Evolutionary conservation across 169 alveolate genomes (phyloP), one percentile per base, ranked within the genome.

Genomic region (Plasmodium relictum): DNA sequence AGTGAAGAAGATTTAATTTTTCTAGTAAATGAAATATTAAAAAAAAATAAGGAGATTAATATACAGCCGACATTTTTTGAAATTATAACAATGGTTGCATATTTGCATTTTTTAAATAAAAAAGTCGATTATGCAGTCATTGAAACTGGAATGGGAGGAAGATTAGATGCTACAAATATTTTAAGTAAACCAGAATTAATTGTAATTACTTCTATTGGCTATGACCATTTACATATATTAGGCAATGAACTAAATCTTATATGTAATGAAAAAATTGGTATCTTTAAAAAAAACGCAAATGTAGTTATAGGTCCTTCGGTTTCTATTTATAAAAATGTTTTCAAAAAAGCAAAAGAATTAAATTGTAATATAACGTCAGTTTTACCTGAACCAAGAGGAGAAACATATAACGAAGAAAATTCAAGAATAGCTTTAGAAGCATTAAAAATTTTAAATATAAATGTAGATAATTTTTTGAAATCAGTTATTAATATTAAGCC

Each of bases 111-210:
- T 73, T 71, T 63, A 41, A 92, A 92, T 20, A 42, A 91, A 62
- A 56, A 89, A 20, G 97, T 94, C 2, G 98, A 97, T 59, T 95
- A 94, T 88, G 98, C 97, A 12, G 96, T 97, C 14, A 39, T 96
- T 18, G 99, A 97, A 90, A 93, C 97, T 12, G 99, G 99, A 2
- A n/a, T 96, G 14, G 99, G 99, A 24, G 99, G 99, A 6, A 76
- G 95, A 50, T 83, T 88, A 12, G 99, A 97, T 93, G 89, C 96
- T 8, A 97, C 99, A 2, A 97, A 97, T 76, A 83, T 96, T 37
- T 78, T 96, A 6, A 74, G 56, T n/a, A 66, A 85, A n/a, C 97
- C 99, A 44, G 88, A 93, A 52, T 26, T 92, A 20, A 76, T 95
- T 31, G 95, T 95, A 12, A 97, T 98, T 41, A 94, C 98, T 0